These are phyloP conservation scores for Omphalotus olearius DNA, from an alignment of 1,284 basidiomycete genomes.

Conservation along the genomic window DNA sequence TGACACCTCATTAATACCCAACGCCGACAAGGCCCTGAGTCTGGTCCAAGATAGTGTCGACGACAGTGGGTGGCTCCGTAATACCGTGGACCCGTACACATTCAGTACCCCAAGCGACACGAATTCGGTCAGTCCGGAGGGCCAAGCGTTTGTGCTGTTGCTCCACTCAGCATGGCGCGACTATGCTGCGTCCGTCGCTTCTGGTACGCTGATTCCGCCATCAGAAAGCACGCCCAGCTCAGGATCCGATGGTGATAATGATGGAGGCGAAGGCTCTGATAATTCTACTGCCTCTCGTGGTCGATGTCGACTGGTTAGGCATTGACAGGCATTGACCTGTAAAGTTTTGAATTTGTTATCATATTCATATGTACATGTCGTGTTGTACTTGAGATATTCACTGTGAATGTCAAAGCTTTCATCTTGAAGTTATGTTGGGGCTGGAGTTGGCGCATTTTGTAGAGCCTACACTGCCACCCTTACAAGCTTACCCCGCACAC, in stretches of 20 bases:
- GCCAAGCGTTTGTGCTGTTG: constrained; percentile 65
- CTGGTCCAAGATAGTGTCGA: constrained; percentile 36
- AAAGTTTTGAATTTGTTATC: no score
- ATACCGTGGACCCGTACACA: constrained; percentile 60
- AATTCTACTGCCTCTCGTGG: neutral
- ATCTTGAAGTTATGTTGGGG: no score
- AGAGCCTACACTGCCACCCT: no score
- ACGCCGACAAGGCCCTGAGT: constrained; percentile 38
- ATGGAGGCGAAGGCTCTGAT: constrained; percentile 3
- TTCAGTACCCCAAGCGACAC: constrained; percentile 40
- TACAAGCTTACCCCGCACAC: no score
- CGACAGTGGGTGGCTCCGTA: constrained; percentile 46
- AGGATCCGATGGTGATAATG: neutral
- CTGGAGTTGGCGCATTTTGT: no score
- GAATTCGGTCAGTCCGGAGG: constrained; percentile 47
- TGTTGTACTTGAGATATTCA: no score
- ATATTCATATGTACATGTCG: no score
- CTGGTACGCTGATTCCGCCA: neutral
- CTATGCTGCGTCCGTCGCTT: constrained; percentile 22
- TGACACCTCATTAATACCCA: constrained; percentile 30
- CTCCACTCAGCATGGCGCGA: constrained; percentile 59
- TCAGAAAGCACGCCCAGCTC: neutral
- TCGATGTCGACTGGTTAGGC: constrained; percentile 5
- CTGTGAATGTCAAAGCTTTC: no score
- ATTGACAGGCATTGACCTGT: neutral